phyloP scores from a whole-genome alignment of 176 grass and related monocot genomes.

The Rhynchospora breviuscula region DNA sequence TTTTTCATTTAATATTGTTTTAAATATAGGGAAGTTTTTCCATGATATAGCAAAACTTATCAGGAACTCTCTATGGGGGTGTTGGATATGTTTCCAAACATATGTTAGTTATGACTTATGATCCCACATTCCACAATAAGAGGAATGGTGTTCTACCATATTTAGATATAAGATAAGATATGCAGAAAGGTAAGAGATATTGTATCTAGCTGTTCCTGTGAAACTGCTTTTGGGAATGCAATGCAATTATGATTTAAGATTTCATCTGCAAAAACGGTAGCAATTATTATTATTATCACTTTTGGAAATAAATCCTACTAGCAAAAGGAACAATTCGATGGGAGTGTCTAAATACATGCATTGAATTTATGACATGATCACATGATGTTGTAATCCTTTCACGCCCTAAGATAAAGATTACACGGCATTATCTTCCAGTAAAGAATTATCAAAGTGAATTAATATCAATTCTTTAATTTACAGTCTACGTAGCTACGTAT shows the following conservation, averaged over 20 bases:
- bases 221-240: neutral
- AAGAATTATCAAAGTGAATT: too few species aligned
- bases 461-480: too few species aligned
- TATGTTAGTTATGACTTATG: neutral
- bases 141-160: neutral
- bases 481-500: too few species aligned
- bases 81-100: neutral
- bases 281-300: neutral
- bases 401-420: neutral
- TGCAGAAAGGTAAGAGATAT: neutral
- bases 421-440: too few species aligned
- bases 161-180: neutral
- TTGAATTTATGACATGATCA: neutral
- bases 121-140: neutral
- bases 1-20: neutral
- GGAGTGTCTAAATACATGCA: neutral
- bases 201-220: neutral
- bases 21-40: too few species aligned
- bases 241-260: neutral
- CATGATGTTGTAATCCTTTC: neutral
- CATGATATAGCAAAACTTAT: too few species aligned
- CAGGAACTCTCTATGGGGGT: neutral
- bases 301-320: neutral
- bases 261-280: neutral
- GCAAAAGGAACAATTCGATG: neutral